Percentiles rank a stretch among this genome's conserved stretches.
Conservation (phyloP, 352 stramenopile species). For the Phytophthora vignae region DNA sequence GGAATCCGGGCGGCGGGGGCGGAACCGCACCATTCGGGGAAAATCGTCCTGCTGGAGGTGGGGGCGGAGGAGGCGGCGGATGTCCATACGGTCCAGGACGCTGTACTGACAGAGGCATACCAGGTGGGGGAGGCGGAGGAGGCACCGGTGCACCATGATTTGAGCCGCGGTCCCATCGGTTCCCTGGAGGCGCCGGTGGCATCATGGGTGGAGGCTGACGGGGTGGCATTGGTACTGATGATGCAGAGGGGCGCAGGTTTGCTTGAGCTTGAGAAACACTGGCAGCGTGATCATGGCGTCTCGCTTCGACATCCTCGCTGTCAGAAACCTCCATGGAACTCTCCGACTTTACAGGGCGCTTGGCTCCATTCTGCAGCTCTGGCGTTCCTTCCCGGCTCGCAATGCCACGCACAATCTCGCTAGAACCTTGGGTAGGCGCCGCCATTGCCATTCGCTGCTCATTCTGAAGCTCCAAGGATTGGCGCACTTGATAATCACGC, state of each 20-base stretch:
- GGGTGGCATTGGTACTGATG: constrained; percentile 1
- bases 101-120: constrained; percentile 15
- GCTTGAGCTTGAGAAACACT: neutral
- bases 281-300: neutral
- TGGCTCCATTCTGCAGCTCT: constrained; percentile 28
- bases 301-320: constrained; percentile 40
- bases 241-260: constrained; percentile 1
- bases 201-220: constrained; percentile 24
- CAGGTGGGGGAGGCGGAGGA: constrained; percentile 27
- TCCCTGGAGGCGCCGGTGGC: constrained; percentile 8
- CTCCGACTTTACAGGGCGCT: constrained; percentile 47
- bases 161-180: constrained; percentile 32
- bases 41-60: constrained; percentile 19
- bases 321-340: constrained; percentile 82
- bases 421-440: constrained; percentile 19
- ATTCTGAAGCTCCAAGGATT: constrained; percentile 60
- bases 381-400: constrained; percentile 14
- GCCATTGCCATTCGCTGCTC: constrained; percentile 29
- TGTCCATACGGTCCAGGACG: constrained; percentile 31
- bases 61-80: constrained; percentile 30
- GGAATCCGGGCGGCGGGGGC: constrained; percentile 33
- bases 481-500: constrained; percentile 75
- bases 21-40: constrained; percentile 22
- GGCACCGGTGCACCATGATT: constrained; percentile 16
- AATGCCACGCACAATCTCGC: constrained; percentile 20